These are phyloP conservation scores for Pseudohyphozyma bogoriensis DNA, from an alignment of 768 basidiomycete genomes.

Conservation along the genomic window DNA sequence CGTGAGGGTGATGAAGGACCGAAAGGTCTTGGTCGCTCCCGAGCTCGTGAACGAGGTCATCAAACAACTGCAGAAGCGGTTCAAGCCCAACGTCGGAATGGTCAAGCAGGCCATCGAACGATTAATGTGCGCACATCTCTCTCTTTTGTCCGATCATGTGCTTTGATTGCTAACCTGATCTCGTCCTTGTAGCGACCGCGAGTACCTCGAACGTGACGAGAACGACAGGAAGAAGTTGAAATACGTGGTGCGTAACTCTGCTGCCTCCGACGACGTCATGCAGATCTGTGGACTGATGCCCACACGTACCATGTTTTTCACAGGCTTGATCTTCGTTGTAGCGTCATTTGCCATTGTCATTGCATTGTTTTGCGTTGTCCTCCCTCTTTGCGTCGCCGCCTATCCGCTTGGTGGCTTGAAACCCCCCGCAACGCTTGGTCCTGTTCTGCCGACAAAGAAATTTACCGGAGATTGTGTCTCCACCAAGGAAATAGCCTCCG, in stretches of 20 bases:
- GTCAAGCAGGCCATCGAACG: constrained; percentile 92
- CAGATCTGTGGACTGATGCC: neutral
- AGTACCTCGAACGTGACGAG: constrained; percentile 83
- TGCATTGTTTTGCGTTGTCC: neutral
- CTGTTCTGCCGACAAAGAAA: no score
- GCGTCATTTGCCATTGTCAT: neutral
- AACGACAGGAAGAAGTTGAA: constrained; percentile 40
- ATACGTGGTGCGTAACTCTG: constrained; percentile 9
- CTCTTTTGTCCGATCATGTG: no score
- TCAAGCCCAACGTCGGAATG: constrained; percentile 69
- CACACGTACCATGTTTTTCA: neutral
- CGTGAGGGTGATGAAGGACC: constrained; percentile 93
- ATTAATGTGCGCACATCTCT: no score
- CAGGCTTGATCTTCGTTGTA: neutral
- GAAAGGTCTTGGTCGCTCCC: constrained; percentile 77
- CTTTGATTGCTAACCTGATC: no score
- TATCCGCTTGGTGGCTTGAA: no score
- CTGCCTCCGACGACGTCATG: no score
- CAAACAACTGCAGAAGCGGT: constrained; percentile 68
- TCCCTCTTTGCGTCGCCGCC: neutral
- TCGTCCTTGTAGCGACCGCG: no score
- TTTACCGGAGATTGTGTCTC: no score
- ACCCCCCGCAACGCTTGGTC: no score
- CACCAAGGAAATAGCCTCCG: neutral
- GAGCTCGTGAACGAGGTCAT: constrained; percentile 86